Evolutionary conservation across 2,329 filamentous ascomycete genomes (phyloP), one percentile per base, ranked within the genome.

Genomic region (Saccharata proteae): DNA sequence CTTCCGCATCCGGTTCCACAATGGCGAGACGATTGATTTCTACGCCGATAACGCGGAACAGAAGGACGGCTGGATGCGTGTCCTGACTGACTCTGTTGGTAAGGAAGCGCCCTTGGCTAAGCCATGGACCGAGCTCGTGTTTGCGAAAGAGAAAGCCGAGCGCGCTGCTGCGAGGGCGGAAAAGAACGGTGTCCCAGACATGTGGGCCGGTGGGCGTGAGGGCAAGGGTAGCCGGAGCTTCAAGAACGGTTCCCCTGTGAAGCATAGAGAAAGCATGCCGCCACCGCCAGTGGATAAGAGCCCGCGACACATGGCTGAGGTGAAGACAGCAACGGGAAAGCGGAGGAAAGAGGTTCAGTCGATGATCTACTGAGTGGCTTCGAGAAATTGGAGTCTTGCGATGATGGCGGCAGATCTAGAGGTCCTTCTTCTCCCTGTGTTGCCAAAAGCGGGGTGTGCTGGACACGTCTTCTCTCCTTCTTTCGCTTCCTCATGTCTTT

Each of bases 21-120:
- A 98, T 49, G 90, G 90, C 39, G 90, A 98, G 60, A 77, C 93
- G 40, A 98, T 98, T 51, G 88, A 96, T 64, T 96, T 96, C 55
- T 96, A 98, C 51, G 90, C 88, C 49, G 88, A 96, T 57, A 86
- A 75, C 18, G 72, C 77, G 2, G 73, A 73, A 22, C 80, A 90
- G 50, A 98, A 96, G 61, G 83, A 93, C 26, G 80, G 76, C 33
- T 98, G 90, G 90, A 90, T 98, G 80, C 77, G 76, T 52, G 80
- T 84, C 10, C 72, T 98, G 14, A 69, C 69, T 3, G 85, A 96
- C 34, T 65, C 66, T 9, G 66, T 77, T 3, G 73, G 73, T 40
- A 74, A 73, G 42, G 64, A 69, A 23, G 52, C 54, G 20, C 47
- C 55, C 9, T 54, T 53, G 18, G 44, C 48, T 34, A 73, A 70